Percentiles rank a stretch among this genome's conserved stretches.
phyloP scores from a whole-genome alignment of 768 basidiomycete genomes.

The Rubroboletus satanas region DNA sequence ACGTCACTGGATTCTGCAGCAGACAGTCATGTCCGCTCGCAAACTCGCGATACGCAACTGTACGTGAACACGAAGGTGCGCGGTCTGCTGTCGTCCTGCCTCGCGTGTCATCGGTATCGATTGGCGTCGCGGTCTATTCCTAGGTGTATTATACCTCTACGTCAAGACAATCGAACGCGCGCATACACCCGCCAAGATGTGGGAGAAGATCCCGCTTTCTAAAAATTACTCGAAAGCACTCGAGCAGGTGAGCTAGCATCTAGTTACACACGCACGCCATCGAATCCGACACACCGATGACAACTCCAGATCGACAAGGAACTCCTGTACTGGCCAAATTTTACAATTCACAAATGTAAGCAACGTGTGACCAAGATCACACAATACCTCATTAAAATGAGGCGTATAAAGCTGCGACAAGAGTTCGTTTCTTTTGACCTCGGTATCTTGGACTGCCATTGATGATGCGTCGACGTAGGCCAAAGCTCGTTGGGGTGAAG shows the following conservation, averaged over 20 bases:
- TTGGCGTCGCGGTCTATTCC: background rate
- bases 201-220: conserved; percentile 91
- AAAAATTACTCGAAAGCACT: conserved; percentile 94
- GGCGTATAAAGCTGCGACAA: conserved; percentile 79
- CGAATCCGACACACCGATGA: background rate
- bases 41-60: conserved; percentile 97
- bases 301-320: conserved; percentile 81
- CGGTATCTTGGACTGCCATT: background rate
- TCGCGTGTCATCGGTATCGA: background rate
- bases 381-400: conserved; percentile 98
- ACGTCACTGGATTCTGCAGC: conserved; percentile 93
- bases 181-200: conserved; percentile 94
- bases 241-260: conserved; percentile 65
- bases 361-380: conserved; percentile 98
- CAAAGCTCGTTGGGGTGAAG: conserved; percentile 91
- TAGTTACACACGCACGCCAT: background rate
- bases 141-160: conserved; percentile 87
- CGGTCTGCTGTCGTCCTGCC: background rate
- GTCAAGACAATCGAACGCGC: conserved; percentile 98
- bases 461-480: conserved; percentile 43
- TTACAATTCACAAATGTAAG: conserved; percentile 97
- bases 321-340: conserved; percentile 97
- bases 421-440: conserved; percentile 51
- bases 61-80: conserved; percentile 89
- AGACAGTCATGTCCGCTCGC: conserved; percentile 97